phyloP scores from a whole-genome alignment of 2,329 filamentous ascomycete genomes.

The Talaromyces islandicus region DNA sequence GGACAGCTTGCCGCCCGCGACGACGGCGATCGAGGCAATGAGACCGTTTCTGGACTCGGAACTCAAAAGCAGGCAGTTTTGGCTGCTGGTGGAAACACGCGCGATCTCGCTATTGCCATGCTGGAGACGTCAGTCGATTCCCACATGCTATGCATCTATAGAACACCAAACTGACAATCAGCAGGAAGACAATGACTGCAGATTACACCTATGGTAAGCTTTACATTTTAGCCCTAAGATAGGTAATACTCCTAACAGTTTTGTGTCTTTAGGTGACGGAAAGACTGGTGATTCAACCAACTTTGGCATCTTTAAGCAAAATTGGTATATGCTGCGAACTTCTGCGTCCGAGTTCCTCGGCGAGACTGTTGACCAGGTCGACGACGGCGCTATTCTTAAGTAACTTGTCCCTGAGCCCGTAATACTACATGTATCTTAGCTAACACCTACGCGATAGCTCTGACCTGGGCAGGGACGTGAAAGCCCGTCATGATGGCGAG shows the following conservation, averaged over 20 bases:
- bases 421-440: not conserved
- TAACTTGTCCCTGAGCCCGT: not conserved
- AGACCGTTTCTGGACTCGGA: conserved; percentile 17
- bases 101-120: conserved; percentile 28
- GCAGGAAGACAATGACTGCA: not conserved
- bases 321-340: conserved; percentile 2
- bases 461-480: conserved; percentile 15
- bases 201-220: not conserved
- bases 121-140: conserved; percentile 19
- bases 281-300: conserved; percentile 16
- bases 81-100: conserved; percentile 20
- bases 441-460: conserved; percentile 2
- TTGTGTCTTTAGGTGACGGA: conserved; percentile 12
- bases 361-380: conserved; percentile 15
- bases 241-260: not conserved
- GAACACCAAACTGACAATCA: not conserved
- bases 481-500: conserved; percentile 19
- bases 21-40: conserved; percentile 10
- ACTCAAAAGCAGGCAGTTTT: conserved; percentile 20
- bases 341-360: conserved; percentile 13
- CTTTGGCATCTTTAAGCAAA: conserved; percentile 9
- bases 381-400: conserved; percentile 18
- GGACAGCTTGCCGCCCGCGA: not conserved
- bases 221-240: conserved; percentile 6
- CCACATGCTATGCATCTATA: not conserved